Conservation (phyloP, 495 filamentous ascomycete genomes). For the Neurospora sublineolata region DNA sequence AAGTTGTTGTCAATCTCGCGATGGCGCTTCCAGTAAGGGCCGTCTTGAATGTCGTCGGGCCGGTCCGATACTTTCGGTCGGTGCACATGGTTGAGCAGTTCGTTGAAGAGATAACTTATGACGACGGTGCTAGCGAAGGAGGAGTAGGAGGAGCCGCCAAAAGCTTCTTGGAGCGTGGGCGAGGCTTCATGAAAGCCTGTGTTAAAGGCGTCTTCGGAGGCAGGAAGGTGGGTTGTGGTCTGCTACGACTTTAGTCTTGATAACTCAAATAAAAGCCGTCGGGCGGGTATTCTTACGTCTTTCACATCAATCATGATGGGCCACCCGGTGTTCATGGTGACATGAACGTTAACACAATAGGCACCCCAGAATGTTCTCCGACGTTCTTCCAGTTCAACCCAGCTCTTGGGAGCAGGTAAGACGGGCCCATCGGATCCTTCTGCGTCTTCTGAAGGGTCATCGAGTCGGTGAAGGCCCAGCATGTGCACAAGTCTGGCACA, state of each 20-base stretch:
- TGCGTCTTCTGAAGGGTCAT: conserved; percentile 14
- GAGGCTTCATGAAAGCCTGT: conserved; percentile 23
- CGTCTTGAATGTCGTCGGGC: conserved; percentile 28
- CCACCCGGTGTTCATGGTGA: conserved; percentile 37
- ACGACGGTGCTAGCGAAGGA: conserved; percentile 28
- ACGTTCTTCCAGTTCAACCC: conserved; percentile 41
- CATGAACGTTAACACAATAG: conserved; percentile 40
- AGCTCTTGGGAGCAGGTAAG: conserved; percentile 27
- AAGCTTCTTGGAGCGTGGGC: conserved; percentile 23
- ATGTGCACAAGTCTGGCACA: conserved; percentile 30
- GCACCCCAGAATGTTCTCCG: conserved; percentile 41
- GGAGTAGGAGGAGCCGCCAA: conserved; percentile 26
- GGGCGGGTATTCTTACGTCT: conserved; percentile 16
- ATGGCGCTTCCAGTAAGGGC: conserved; percentile 35
- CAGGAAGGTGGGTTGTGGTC: conserved; percentile 35
- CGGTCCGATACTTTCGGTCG: conserved; percentile 26
- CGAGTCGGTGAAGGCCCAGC: conserved; percentile 39
- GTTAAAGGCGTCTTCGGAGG: conserved; percentile 31
- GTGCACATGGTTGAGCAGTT: conserved; percentile 31
- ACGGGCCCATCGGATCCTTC: conserved; percentile 23
- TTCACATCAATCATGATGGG: conserved; percentile 30
- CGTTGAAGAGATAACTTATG: conserved; percentile 29
- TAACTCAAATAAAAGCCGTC: background rate
- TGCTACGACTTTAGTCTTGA: conserved; percentile 6
- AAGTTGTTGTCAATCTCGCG: conserved; percentile 35